Percentiles rank a stretch among this genome's conserved stretches.
Evolutionary conservation across 2,329 filamentous ascomycete genomes (phyloP).

Genomic region (Xylaria sp.): DNA sequence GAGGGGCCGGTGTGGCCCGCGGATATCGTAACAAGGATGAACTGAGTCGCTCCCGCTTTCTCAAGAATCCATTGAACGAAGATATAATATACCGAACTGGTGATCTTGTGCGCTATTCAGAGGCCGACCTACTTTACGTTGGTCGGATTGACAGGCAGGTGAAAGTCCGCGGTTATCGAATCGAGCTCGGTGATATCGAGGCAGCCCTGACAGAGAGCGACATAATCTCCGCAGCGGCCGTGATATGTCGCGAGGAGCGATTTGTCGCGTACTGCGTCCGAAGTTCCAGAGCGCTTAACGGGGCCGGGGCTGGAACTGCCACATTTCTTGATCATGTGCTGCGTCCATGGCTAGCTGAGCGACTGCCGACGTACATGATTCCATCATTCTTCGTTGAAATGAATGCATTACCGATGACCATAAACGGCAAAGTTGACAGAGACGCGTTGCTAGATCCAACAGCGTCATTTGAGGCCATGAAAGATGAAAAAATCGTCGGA

Average conservation of each 20-base stretch:
- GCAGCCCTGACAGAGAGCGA: slow-evolving; percentile 40
- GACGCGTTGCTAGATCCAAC: slow-evolving; percentile 45
- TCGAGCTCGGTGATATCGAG: slow-evolving; percentile 50
- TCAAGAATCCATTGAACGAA: slow-evolving; percentile 42
- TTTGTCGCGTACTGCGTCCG: slow-evolving; percentile 49
- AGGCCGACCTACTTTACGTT: slow-evolving; percentile 38
- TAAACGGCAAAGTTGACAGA: slow-evolving; percentile 47
- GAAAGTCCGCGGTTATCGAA: slow-evolving; percentile 48
- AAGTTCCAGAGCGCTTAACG: slow-evolving; percentile 2
- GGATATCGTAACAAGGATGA: slow-evolving; percentile 50
- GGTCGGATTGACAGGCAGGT: slow-evolving; percentile 47
- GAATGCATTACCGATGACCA: slow-evolving; percentile 44
- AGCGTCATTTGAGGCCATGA: slow-evolving; percentile 7
- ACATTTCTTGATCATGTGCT: slow-evolving; percentile 28
- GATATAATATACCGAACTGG: slow-evolving; percentile 47
- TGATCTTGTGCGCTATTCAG: slow-evolving; percentile 41
- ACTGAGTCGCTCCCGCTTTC: slow-evolving; percentile 40
- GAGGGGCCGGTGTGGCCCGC: slow-evolving; percentile 47
- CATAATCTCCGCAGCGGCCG: slow-evolving; percentile 44
- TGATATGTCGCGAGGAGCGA: slow-evolving; percentile 45
- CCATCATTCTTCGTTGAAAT: slow-evolving; percentile 47
- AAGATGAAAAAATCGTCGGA: slow-evolving; percentile 25
- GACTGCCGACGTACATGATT: slow-evolving; percentile 47
- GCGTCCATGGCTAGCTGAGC: slow-evolving; percentile 44
- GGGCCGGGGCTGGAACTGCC: background rate